Evolutionary conservation across 2,329 filamentous ascomycete species (phyloP), one percentile per base, ranked within the genome.

Genomic region (Pseudogymnoascus sp.): DNA sequence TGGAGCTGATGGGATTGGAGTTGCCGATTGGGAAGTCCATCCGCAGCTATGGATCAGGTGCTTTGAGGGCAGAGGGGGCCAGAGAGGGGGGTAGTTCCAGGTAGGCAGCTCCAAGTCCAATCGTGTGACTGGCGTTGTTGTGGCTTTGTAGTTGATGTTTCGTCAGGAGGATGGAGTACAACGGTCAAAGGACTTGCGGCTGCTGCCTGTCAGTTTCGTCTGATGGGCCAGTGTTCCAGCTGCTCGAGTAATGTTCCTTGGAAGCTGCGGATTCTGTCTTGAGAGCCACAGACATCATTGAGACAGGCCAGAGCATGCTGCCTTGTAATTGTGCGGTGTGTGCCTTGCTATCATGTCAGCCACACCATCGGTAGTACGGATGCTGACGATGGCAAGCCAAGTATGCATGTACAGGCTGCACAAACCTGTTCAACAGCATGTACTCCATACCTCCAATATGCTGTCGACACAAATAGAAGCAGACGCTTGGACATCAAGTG

Each of bases 381-480:
- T 52, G 27, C 45, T 52, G 45, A 31, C 4, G 45, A 52, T 18
- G 39, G 27, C 13, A 15, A 52, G 27, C 13, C 9, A 52, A 29
- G 40, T 45, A 27, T 39, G 37, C 18, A 10, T 25, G 37, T 40
- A 40, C 39, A 42, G 36, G 18, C 33, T 36, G 10, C 12, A 36
- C 35, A 13, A 13, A 5, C 12, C 29, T 52, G 45, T 52, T 52
- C 45, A 8, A 9, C 27, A 8, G n/a, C 27, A 52, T 48, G 45
- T 52, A 52, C 45, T 31, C 25, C 42, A 48, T 31, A 31, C n/a
- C n/a, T 52, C 45, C 45, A 52, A 52, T 52, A 52, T 52, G 45
- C 45, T 52, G 45, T 52, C 25, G 45, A 52, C 45, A 52, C 45
- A 52, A 52, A 52, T 52, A 52, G 45, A 31, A 52, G n/a, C 45